Evolutionary conservation across 306 rosid genomes (phyloP), one percentile per base, ranked within the genome.

Genomic region (Benincasa hispida): DNA sequence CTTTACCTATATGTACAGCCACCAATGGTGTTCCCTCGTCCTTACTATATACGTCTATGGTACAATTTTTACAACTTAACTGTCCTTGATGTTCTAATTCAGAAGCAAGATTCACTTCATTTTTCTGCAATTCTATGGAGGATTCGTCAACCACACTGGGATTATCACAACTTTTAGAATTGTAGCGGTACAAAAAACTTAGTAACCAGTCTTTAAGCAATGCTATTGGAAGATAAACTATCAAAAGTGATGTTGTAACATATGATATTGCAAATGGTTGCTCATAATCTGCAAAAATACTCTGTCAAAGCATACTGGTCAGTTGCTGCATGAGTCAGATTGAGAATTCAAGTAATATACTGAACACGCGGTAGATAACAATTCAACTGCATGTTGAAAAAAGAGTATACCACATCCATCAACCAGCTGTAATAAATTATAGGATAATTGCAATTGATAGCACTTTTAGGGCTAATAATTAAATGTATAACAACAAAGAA

Each of bases 201-300:
- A 75, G 50, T 55, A 76, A 37, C 66, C 81, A 81, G 22, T 81
- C 81, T 67, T 47, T 77, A 17, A 81, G 45, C 27, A 77, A 59
- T 19, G 84, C 79, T 76, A 81, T 68, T 56, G 84, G 84, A 41
- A 81, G 80, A 60, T 81, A 81, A 58, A 74, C 74, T 48, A 59
- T 69, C 56, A 77, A 51, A 30, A 81, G 84, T 77, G 84, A 70
- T 13, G 73, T 77, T 59, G 78, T 65, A 69, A 77, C 57, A 45
- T 81, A 81, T 35, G 84, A 72, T 25, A 81, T 67, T 32, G 55
- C 84, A 60, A 81, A 81, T 32, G 84, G 84, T 59, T 81, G 84
- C 53, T 77, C 68, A 25, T 81, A 81, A 22, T 81, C 81, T 22
- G 78, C 76, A 48, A 81, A 81, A 77, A 81, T 28, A 51, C 68